Evolutionary conservation across 768 basidiomycete genomes (phyloP), one percentile per base, ranked within the genome.

Genomic region (Cystofilobasidium macerans): DNA sequence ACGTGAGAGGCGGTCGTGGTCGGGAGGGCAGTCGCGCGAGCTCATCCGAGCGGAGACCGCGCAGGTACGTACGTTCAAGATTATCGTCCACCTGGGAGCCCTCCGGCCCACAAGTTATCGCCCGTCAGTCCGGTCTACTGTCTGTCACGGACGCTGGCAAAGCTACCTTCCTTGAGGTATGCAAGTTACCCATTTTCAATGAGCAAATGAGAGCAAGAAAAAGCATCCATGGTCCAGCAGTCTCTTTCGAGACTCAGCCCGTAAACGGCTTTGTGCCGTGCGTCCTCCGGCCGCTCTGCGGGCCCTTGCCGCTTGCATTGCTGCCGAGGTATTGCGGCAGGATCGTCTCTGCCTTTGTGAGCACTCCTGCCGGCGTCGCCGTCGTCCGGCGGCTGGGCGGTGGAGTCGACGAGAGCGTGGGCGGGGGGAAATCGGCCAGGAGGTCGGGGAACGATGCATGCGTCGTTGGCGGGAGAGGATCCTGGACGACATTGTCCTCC

Each of bases 341-440:
- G 56, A 85, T 75, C 12, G 81, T 78, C 69, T 82, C 77, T 1
- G 84, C 79, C 59, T 80, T 80, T 28, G 75, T 81, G 62, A 86
- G 72, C 2, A 78, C 75, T 18, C 68, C 40, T 11, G 16, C 6
- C 57, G 28, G 43, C 20, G 38, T 62, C 70, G 65, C 20, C 71
- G 72, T 24, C n/a, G n/a, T n/a, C n/a, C n/a, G n/a, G n/a, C n/a
- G n/a, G 73, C 65, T 24, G 71, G 73, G 40, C 72, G 71, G 30
- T 71, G 73, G 40, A 72, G 65, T 7, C 66, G 70, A 28, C 61
- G 70, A n/a, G 74, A 75, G 16, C 70, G 63, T 24, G 60, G 63
- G 53, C 76, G 70, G 42, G 77, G 70, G 32, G 63, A 79, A 78
- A 20, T 73, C 70, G 16, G 70, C 62, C 51, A 69, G 57, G n/a